Conservation (phyloP, 306 rosid species). For the Prinsepia uniflora region DNA sequence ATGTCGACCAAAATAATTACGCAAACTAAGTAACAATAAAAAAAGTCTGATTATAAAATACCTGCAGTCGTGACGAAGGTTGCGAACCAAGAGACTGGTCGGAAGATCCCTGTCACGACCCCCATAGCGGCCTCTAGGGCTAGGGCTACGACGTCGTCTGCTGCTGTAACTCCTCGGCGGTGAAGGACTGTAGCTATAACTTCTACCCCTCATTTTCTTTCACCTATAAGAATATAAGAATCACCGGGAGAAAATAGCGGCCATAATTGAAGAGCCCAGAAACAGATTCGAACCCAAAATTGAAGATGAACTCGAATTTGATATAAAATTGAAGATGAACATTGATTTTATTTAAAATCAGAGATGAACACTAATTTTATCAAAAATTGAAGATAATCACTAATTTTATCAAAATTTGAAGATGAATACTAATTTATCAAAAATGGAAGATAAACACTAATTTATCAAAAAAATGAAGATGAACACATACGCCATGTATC, state of each 20-base stretch:
- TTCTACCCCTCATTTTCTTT: conserved; percentile 67
- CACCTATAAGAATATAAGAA: conserved; percentile 19
- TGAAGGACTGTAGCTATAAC: conserved; percentile 78
- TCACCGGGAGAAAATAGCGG: background rate
- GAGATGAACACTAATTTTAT: too few relatives aligned
- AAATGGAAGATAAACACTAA: too few relatives aligned
- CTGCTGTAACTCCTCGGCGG: conserved; percentile 64
- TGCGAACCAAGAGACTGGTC: conserved; percentile 80
- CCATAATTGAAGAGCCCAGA: background rate
- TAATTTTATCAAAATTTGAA: too few relatives aligned
- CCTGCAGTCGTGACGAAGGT: conserved; percentile 77
- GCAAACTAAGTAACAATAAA: background rate
- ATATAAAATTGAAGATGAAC: too few relatives aligned
- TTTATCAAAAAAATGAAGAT: too few relatives aligned
- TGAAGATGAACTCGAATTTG: background rate
- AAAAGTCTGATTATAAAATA: background rate
- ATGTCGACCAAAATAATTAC: background rate
- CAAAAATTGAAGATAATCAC: background rate
- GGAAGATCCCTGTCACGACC: conserved; percentile 58
- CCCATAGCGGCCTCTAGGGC: conserved; percentile 53
- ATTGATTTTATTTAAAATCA: too few relatives aligned
- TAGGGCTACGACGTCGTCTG: conserved; percentile 55
- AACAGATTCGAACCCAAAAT: background rate
- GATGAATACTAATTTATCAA: background rate
- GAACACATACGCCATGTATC: background rate